Evolutionary conservation across 495 filamentous ascomycete species (phyloP).

Genomic region (Aspergillus cristatus): DNA sequence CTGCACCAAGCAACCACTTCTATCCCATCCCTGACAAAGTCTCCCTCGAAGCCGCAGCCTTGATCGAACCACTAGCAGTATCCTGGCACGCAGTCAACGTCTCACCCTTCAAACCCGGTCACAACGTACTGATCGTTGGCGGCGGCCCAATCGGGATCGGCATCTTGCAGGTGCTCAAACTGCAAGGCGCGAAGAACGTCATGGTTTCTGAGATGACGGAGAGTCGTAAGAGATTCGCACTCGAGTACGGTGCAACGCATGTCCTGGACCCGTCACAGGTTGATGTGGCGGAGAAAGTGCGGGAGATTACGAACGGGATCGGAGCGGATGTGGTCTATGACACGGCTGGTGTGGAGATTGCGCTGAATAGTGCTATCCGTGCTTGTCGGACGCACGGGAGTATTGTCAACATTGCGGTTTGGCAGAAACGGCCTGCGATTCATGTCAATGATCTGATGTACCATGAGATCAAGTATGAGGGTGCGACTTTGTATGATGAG

Average conservation of each 20-base stretch:
- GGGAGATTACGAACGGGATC: slow-evolving; percentile 34
- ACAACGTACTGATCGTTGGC: slow-evolving; percentile 47
- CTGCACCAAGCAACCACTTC: slow-evolving; percentile 22
- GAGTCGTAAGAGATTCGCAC: slow-evolving; percentile 39
- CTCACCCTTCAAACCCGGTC: slow-evolving; percentile 39
- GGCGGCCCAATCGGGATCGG: slow-evolving; percentile 56
- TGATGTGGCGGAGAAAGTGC: slow-evolving; percentile 37
- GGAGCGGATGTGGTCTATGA: slow-evolving; percentile 51
- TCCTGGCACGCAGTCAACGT: slow-evolving; percentile 58
- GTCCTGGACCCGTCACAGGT: slow-evolving; percentile 47
- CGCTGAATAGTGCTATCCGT: slow-evolving; percentile 39
- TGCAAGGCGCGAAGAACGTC: slow-evolving; percentile 39
- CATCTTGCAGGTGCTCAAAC: slow-evolving; percentile 47
- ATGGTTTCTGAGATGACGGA: slow-evolving; percentile 47
- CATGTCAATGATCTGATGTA: slow-evolving; percentile 40
- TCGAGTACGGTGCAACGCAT: slow-evolving; percentile 43
- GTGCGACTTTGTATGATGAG: slow-evolving; percentile 44
- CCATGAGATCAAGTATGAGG: slow-evolving; percentile 37
- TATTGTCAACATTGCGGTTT: slow-evolving; percentile 54
- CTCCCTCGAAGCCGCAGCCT: slow-evolving; percentile 20
- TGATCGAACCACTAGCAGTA: slow-evolving; percentile 54
- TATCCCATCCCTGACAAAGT: slow-evolving; percentile 5
- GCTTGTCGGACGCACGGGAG: slow-evolving; percentile 44
- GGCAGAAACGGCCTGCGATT: slow-evolving; percentile 44
- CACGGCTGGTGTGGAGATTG: slow-evolving; percentile 46